These are phyloP conservation scores for Didymella keratinophila DNA, from an alignment of 2,329 filamentous ascomycete genomes.

Conservation along the genomic window DNA sequence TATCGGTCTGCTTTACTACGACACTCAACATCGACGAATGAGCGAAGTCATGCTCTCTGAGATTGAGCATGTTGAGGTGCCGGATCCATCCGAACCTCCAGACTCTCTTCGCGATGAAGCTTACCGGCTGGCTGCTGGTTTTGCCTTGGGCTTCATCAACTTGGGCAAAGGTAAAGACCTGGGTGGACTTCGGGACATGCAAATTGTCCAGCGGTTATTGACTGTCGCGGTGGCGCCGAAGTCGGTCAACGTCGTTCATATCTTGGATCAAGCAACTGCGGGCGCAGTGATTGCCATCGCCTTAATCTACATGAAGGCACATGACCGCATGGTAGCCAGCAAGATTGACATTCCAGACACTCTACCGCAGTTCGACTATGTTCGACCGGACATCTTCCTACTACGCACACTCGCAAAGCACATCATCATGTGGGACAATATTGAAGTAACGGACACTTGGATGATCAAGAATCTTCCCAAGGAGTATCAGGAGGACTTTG, in stretches of 20 bases:
- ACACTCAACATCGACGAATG: constrained; percentile 97
- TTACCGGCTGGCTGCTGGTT: constrained; percentile 94
- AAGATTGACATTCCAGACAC: constrained; percentile 96
- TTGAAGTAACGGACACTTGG: constrained; percentile 77
- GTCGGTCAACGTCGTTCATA: constrained; percentile 89
- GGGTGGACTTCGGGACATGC: constrained; percentile 91
- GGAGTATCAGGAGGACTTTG: constrained; percentile 70
- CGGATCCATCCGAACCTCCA: constrained; percentile 72
- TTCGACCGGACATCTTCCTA: constrained; percentile 90
- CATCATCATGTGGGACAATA: constrained; percentile 89
- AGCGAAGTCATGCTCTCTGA: constrained; percentile 99
- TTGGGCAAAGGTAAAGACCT: constrained; percentile 88
- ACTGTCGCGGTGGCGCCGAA: constrained; percentile 87
- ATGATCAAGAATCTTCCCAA: constrained; percentile 75
- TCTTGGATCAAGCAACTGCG: constrained; percentile 90
- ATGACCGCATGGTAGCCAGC: constrained; percentile 82
- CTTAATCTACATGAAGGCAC: constrained; percentile 96
- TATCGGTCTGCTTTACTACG: constrained; percentile 91
- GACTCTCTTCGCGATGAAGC: constrained; percentile 90
- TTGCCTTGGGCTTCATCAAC: constrained; percentile 93
- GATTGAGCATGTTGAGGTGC: constrained; percentile 85
- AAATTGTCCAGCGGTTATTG: constrained; percentile 85
- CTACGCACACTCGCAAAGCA: constrained; percentile 89
- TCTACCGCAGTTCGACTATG: constrained; percentile 90
- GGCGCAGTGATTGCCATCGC: constrained; percentile 91